Evolutionary conservation across 1,284 basidiomycete genomes (phyloP), one percentile per base, ranked within the genome.

Genomic region (Microbotryomycetes sp.): DNA sequence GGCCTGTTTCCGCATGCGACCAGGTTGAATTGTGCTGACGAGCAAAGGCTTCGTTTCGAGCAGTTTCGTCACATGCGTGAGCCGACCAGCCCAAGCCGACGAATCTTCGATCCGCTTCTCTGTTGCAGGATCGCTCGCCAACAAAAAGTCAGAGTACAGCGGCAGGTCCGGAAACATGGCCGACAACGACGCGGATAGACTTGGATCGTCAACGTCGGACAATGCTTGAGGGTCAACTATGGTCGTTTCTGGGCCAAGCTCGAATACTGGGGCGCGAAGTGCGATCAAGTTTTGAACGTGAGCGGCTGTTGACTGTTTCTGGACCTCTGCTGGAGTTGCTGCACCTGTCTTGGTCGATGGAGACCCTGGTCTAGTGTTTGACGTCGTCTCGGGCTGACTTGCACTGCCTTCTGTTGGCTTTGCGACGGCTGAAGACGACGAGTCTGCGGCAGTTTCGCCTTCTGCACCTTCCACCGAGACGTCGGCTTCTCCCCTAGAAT

Each of bases 41-140:
- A 83, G 77, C 15, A 82, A 71, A 0, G 81, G 81, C 48, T 79
- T 77, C 27, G 78, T 74, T 56, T 83, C 81, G 67, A 83, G 75
- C 29, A 82, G 71, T 28, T 80, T 74, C 2, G 79, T 78, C 2
- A 79, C 79, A 56, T 81, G 80, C 0, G 79, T 77, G 15, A 80
- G 69, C 5, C 76, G 75, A 30, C 75, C 73, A 1, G 72, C 70
- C n/a, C 67, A 70, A 0, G 74, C 73, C 4, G 75, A 73, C 11
- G 76, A 76, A 58, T 80, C 79, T 62, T 82, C 81, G 54, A 78
- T 70, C 2, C 82, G 75, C 48, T 78, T 75, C 56, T 79, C 76
- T 18, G 73, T 59, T 56, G 61, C 73, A 72, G 49, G 74, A 35
- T 69, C 66, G 54, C 59, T 49, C 5, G 67, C 57, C 53, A 65